Conservation (phyloP, 148 eudicot genomes). For the Diospyros lotus region DNA sequence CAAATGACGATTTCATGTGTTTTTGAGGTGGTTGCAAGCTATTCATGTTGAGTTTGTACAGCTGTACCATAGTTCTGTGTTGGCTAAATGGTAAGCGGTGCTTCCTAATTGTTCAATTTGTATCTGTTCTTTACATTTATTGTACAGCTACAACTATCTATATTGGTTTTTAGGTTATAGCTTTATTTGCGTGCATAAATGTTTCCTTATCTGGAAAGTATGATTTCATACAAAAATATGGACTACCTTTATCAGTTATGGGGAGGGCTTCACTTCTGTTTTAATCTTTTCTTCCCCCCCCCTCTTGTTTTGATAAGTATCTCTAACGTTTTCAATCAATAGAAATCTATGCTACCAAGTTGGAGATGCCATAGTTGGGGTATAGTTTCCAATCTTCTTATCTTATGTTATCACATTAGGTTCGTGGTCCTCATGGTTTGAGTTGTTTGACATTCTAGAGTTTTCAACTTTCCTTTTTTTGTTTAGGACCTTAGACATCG, state of each 20-base stretch:
- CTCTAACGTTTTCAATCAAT: not conserved
- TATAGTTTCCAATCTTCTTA: no score
- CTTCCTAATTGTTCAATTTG: slow-evolving; percentile 16
- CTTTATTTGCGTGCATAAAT: not conserved
- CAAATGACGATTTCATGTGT: slow-evolving; percentile 12
- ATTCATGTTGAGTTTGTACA: slow-evolving; percentile 22
- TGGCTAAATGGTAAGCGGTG: slow-evolving; percentile 15
- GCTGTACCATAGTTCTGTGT: slow-evolving; percentile 23
- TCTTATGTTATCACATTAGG: no score
- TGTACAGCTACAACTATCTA: not conserved
- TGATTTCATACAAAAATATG: not conserved
- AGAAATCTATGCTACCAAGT: not conserved
- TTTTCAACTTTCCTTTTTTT: no score
- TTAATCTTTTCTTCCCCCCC: not conserved
- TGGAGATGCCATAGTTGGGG: not conserved
- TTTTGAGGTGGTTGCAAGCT: slow-evolving; percentile 19
- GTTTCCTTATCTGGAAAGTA: not conserved
- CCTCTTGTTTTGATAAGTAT: no score
- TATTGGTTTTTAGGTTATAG: not conserved
- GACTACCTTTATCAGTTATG: not conserved
- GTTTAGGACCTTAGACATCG: no score
- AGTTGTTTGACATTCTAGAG: no score
- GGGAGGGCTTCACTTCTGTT: not conserved
- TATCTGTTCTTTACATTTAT: slow-evolving; percentile 1
- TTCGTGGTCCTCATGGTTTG: no score